Conservation (phyloP, 2,329 filamentous ascomycete genomes). For the Cadophora gregata region DNA sequence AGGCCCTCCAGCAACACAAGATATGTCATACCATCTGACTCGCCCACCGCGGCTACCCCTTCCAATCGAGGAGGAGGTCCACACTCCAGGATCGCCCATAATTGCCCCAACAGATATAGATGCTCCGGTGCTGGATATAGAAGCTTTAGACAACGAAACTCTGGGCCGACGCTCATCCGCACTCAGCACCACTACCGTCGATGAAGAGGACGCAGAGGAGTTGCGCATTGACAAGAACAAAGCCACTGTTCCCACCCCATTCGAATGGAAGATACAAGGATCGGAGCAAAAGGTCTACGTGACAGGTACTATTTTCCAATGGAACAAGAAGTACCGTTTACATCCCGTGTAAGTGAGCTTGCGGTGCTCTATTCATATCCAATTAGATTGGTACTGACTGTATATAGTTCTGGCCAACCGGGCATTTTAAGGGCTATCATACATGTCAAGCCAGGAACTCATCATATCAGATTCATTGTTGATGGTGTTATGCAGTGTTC, state of each 20-base stretch:
- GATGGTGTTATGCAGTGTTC: slow-evolving; percentile 93
- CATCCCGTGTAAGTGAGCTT: slow-evolving; percentile 71
- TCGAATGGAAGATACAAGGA: slow-evolving; percentile 80
- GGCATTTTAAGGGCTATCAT: slow-evolving; percentile 78
- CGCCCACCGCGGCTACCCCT: slow-evolving; percentile 89
- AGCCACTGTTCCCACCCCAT: slow-evolving; percentile 79
- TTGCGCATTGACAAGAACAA: slow-evolving; percentile 76
- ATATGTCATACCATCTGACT: slow-evolving; percentile 64
- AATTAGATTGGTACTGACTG: slow-evolving; percentile 15
- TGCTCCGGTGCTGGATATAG: slow-evolving; percentile 43
- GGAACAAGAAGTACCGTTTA: slow-evolving; percentile 92
- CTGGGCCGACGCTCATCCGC: slow-evolving; percentile 60
- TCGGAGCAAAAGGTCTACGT: slow-evolving; percentile 92
- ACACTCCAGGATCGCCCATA: slow-evolving; percentile 90
- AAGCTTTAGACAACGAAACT: slow-evolving; percentile 53
- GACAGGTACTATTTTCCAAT: slow-evolving; percentile 95
- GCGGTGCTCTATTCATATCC: background rate
- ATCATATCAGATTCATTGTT: slow-evolving; percentile 95
- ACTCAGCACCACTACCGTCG: slow-evolving; percentile 67
- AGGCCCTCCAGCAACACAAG: slow-evolving; percentile 48
- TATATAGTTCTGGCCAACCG: slow-evolving; percentile 50
- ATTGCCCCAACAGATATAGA: slow-evolving; percentile 69
- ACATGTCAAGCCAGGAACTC: slow-evolving; percentile 87
- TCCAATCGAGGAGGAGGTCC: slow-evolving; percentile 89
- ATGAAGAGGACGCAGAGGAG: slow-evolving; percentile 84